phyloP scores from a whole-genome alignment of 768 basidiomycete species.

The Termitomyces sp. region DNA sequence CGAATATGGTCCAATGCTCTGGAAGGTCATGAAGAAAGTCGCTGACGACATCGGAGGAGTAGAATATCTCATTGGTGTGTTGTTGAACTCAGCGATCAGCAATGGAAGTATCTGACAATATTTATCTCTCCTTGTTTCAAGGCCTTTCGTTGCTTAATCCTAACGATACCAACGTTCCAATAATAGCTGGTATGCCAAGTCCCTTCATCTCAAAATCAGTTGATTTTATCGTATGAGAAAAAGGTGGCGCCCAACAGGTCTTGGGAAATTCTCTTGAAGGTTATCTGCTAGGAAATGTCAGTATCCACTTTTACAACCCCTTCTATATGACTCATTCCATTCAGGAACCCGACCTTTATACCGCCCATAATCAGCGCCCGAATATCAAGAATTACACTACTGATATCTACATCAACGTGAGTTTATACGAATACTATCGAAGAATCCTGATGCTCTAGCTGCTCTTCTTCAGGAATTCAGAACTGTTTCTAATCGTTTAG shows the following conservation, averaged over 20 bases:
- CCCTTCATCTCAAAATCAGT: not conserved
- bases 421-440: conserved; percentile 2
- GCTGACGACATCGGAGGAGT: conserved; percentile 21
- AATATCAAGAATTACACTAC: conserved; percentile 40
- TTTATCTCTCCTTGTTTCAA: conserved; percentile 12
- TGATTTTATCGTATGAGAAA: not conserved
- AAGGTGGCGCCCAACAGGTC: conserved; percentile 27
- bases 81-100: not conserved
- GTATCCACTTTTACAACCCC: not conserved
- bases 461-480: conserved; percentile 32
- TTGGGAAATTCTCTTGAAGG: conserved; percentile 37
- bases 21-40: conserved; percentile 40
- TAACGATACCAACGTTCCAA: conserved; percentile 27
- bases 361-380: conserved; percentile 33
- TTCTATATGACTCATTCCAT: not conserved
- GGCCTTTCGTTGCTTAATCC: conserved; percentile 38
- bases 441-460: not conserved
- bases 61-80: conserved; percentile 26
- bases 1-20: conserved; percentile 40
- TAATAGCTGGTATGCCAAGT: conserved; percentile 18
- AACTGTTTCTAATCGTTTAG: conserved; percentile 27
- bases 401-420: conserved; percentile 38
- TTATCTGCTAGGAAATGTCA: conserved; percentile 44
- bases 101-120: not conserved
- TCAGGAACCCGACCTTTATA: conserved; percentile 60